Base-by-base conservation (phyloP, 805 yeast genomes). In the Torulaspora quercuum region DNA sequence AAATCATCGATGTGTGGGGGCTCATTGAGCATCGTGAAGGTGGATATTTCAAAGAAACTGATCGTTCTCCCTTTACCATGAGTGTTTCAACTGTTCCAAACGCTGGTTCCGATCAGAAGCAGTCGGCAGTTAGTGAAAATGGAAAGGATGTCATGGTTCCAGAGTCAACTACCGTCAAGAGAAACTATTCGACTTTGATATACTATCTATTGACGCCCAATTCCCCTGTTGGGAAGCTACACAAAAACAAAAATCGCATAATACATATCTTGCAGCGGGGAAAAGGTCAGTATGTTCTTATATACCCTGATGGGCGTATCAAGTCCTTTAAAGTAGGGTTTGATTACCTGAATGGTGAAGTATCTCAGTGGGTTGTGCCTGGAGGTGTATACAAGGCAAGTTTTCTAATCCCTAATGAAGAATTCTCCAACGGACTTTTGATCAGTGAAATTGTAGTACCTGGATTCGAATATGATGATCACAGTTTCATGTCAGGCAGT, bases 301-400 rank as follows among this genome's bases (percentile, higher is more conserved):
- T 76, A 4, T 67, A 73, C 34, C 79, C 79, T 3, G 64, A 72
- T 43, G 79, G 80, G 1, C 40, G 40, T 3, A 53, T 76, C 12
- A 70, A 72, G 39, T 60, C 73, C 1, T 76, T 75, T 49, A 64
- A 62, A 14, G 80, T 75, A 17, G 82, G 81, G 0, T 73, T 73
- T 43, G 65, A 73, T 43, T 56, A 64, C 22, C 53, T 55, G 0
- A 56, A 56, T 8, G 78, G 78, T 5, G 78, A 75, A 50, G 61
- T 69, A 4, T 61, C 72, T 27, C 82, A 76, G 52, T 76, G 80
- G 80, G 78, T 76, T 5, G 80, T 76, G n/a, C 78, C 77, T 7
- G 77, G 79, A 1, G 79, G 72, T 8, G 73, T 70, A 12, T 76
- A 70, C 59, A 76, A 76, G 50, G 79, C 80, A 4, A 70, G 77